Conservation (phyloP, 176 grass and related monocot species). For the Triticum aestivum region IWGSC_CS_RefSeq_v2.1 NC_057809.1:456894861-456895360, state of each 20-base stretch:
- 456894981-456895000: neutral
- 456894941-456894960: neutral
- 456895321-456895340: too few species aligned
- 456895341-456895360: too few species aligned
- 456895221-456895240: too few species aligned
- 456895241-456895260: too few species aligned
- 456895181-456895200: too few species aligned
- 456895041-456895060: neutral
- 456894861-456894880: neutral
- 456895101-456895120: neutral
- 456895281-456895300: too few species aligned
- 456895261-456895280: too few species aligned
- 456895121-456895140: conserved; percentile 3
- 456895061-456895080: neutral
- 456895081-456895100: neutral
- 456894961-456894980: neutral
- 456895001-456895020: neutral
- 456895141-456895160: neutral
- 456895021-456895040: neutral
- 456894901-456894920: neutral
- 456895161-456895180: neutral
- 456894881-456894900: neutral
- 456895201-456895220: too few species aligned
- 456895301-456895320: too few species aligned
- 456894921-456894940: neutral